Percentiles rank a stretch among this genome's conserved stretches.
phyloP scores from a whole-genome alignment of 345 rosid species.

The Eucalyptus tenuipes region DNA sequence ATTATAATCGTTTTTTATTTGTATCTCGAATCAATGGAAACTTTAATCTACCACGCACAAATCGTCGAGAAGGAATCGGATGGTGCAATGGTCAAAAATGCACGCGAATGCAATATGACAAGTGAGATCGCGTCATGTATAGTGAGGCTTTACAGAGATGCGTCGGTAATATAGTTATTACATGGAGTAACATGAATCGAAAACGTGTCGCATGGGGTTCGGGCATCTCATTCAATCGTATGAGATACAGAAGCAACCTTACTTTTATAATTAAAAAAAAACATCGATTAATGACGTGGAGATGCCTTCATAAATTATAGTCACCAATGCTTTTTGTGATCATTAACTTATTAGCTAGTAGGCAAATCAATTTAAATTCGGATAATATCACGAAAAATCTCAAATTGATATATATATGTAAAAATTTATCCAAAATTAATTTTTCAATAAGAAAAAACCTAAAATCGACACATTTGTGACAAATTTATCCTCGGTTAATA shows the following conservation, averaged over 20 bases:
- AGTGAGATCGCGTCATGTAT: background rate
- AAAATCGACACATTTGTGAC: accelerated
- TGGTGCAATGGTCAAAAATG: background rate
- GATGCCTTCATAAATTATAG: background rate
- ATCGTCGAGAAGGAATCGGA: background rate
- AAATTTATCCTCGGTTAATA: no score
- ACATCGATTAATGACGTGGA: accelerated
- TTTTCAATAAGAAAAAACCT: background rate
- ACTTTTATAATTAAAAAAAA: background rate
- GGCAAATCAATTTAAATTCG: background rate
- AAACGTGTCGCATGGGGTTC: background rate
- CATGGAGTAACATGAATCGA: background rate
- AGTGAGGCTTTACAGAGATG: background rate
- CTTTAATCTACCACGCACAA: background rate
- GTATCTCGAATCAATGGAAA: background rate
- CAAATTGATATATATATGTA: no score
- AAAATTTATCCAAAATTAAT: no score
- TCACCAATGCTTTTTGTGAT: background rate
- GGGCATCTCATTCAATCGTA: accelerated
- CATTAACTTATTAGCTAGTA: background rate
- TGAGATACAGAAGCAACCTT: background rate
- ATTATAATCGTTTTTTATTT: background rate
- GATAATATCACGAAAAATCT: no score
- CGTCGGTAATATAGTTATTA: background rate
- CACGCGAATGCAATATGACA: background rate